Evolutionary conservation across 1,284 basidiomycete genomes (phyloP), one percentile per base, ranked within the genome.

Genomic region (Apiotrichum veenhuisii): DNA sequence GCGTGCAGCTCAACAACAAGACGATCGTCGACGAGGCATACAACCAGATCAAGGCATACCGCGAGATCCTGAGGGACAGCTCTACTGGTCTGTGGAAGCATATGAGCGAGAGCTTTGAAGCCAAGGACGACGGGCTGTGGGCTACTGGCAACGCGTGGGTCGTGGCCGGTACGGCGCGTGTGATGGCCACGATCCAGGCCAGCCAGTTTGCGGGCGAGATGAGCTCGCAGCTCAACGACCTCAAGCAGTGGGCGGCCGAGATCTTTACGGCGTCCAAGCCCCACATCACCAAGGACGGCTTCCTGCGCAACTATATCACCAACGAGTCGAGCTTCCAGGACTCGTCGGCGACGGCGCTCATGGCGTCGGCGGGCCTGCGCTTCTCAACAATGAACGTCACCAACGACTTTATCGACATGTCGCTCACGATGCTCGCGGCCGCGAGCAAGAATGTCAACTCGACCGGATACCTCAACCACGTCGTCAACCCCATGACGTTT

Each of bases 241-340:
- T 83, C 17, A 58, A 73, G 55, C 36, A 30, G 2, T 82, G 80
- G 81, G 72, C 75, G 5, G 66, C 69, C 27, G 80, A 82, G 66
- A 78, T 82, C 49, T 57, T 82, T 37, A 61, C 60, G 9, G 78
- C 71, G 7, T 58, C 77, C 0, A 72, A 77, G 62, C 55, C 62
- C 0, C 66, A 71, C 37, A 65, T 77, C 12, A 9, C 41, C 3
- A 11, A 5, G 11, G 78, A 81, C 59, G 80, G 82, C 34, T 76
- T 90, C 8, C 85, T 93, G 69, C 80, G 80, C 43, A 94, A 94
- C 77, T 94, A 94, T 71, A 82, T 85, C 20, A 83, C 86, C 70
- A 76, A 84, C 45, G 54, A 75, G 1, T 69, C 68, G 8, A 82
- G 84, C 44, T 94, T 94, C 68, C 81, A 84, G 66, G 91, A 95